Evolutionary conservation across 2,329 filamentous ascomycete species (phyloP).

Genomic region (Bipolaris gigantea): DNA sequence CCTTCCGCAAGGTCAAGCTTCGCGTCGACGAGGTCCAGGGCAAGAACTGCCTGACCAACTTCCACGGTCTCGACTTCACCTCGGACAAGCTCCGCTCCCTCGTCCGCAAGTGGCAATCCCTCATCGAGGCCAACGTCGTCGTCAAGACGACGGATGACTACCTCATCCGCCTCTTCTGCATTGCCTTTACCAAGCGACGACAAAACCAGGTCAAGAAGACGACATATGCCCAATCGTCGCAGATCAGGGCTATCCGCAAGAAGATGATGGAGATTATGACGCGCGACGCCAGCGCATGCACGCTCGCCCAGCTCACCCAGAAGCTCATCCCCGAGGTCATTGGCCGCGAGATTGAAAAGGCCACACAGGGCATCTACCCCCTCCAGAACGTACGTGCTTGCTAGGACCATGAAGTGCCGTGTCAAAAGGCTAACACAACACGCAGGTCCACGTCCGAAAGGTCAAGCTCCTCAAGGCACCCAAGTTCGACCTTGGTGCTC

Average conservation of each 20-base stretch:
- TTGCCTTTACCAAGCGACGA: slow-evolving; percentile 98
- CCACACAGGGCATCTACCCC: slow-evolving; percentile 98
- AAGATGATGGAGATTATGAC: slow-evolving; percentile 99
- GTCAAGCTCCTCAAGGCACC: slow-evolving; percentile 98
- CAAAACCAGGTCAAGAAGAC: slow-evolving; percentile 99
- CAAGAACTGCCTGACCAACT: slow-evolving; percentile 99
- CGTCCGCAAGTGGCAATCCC: slow-evolving; percentile 98
- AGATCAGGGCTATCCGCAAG: slow-evolving; percentile 97
- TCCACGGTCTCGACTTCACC: slow-evolving; percentile 99
- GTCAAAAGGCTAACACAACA: slow-evolving; percentile 22
- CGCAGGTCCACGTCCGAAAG: slow-evolving; percentile 98
- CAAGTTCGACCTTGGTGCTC: slow-evolving; percentile 97
- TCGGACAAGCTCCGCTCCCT: slow-evolving; percentile 99
- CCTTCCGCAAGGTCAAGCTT: slow-evolving; percentile 99
- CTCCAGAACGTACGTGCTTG: slow-evolving; percentile 81
- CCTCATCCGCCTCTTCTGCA: slow-evolving; percentile 97
- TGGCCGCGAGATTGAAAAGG: slow-evolving; percentile 99
- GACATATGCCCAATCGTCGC: slow-evolving; percentile 94
- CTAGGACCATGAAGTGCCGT: background rate
- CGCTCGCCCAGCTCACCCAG: slow-evolving; percentile 91
- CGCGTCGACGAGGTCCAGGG: slow-evolving; percentile 98
- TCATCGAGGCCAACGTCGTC: slow-evolving; percentile 99
- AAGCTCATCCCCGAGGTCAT: slow-evolving; percentile 99
- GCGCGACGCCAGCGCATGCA: slow-evolving; percentile 92
- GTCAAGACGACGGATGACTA: slow-evolving; percentile 99